Evolutionary conservation across 2,329 filamentous ascomycete genomes (phyloP).

Genomic region (Colletotrichum simmondsii): DNA sequence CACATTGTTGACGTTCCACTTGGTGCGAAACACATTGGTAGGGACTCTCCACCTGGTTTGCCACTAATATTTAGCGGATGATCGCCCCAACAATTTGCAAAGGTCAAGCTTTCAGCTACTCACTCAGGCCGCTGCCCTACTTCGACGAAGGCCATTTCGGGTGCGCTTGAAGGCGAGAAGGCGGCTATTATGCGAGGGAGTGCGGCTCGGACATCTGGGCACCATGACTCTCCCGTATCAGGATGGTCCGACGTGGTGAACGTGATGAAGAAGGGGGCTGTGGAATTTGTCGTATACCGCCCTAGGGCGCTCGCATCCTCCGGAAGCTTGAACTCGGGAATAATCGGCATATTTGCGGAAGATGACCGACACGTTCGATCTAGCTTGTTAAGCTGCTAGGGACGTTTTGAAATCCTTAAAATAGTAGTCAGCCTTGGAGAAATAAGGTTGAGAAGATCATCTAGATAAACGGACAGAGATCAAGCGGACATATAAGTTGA

Average conservation of each 20-base stretch:
- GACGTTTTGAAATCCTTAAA: neutral
- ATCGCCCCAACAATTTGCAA: too few species aligned
- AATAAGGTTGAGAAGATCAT: neutral
- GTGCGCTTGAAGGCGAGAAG: slow-evolving; percentile 41
- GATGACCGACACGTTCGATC: neutral
- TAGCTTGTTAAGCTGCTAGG: neutral
- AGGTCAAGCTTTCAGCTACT: slow-evolving; percentile 21
- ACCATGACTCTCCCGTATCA: slow-evolving; percentile 49
- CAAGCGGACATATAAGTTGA: neutral
- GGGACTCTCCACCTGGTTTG: slow-evolving; percentile 46
- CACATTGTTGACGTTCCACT: slow-evolving; percentile 46
- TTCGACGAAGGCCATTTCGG: slow-evolving; percentile 42
- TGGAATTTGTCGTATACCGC: neutral
- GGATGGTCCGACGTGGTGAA: slow-evolving; percentile 49
- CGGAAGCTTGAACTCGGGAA: neutral
- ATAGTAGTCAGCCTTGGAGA: neutral
- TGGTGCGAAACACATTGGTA: slow-evolving; percentile 45
- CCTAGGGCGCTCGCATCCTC: neutral
- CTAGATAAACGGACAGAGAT: too few species aligned
- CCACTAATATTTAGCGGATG: neutral
- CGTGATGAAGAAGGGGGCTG: slow-evolving; percentile 42
- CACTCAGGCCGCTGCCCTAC: slow-evolving; percentile 49
- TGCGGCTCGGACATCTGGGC: slow-evolving; percentile 50
- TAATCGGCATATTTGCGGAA: slow-evolving; percentile 5
- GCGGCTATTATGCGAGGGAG: slow-evolving; percentile 44